phyloP scores from a whole-genome alignment of 2,329 filamentous ascomycete genomes.

The Paracamarosporium sp. region DNA sequence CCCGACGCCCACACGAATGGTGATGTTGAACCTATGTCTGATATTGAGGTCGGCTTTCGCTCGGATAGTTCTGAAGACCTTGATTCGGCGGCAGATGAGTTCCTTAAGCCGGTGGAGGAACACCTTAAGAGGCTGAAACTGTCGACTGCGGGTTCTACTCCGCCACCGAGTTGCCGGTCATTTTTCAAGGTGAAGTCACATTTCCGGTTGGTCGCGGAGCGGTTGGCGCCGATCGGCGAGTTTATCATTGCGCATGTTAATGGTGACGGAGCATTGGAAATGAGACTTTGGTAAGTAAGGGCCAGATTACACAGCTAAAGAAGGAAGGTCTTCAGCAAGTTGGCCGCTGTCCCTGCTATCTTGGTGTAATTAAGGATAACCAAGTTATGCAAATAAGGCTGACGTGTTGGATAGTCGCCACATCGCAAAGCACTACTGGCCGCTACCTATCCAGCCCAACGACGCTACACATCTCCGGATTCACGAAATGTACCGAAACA shows the following conservation, averaged over 20 bases:
- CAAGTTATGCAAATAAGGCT: neutral
- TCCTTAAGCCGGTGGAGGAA: conserved; percentile 15
- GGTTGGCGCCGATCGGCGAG: conserved; percentile 22
- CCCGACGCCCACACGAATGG: neutral
- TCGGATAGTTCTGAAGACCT: no score
- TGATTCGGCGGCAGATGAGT: neutral
- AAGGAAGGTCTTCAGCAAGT: no score
- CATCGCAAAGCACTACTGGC: conserved; percentile 26
- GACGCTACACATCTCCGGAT: conserved; percentile 14
- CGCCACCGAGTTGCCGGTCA: conserved; percentile 5
- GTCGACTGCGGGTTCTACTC: conserved; percentile 14
- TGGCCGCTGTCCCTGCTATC: neutral
- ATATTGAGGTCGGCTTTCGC: no score
- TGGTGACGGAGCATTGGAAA: conserved; percentile 8
- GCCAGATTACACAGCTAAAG: no score
- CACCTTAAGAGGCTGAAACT: conserved; percentile 17
- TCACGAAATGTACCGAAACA: conserved; percentile 22
- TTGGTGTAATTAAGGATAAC: no score
- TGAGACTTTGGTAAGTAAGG: conserved; percentile 22
- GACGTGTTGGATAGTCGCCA: conserved; percentile 6
- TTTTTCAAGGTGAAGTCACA: conserved; percentile 13
- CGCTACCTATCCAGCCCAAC: conserved; percentile 14
- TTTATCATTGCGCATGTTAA: conserved; percentile 12
- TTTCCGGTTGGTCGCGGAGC: conserved; percentile 20
- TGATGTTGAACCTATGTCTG: no score